phyloP scores from a whole-genome alignment of 1,139 yeast genomes.

The Blastobotrys elegans region DNA sequence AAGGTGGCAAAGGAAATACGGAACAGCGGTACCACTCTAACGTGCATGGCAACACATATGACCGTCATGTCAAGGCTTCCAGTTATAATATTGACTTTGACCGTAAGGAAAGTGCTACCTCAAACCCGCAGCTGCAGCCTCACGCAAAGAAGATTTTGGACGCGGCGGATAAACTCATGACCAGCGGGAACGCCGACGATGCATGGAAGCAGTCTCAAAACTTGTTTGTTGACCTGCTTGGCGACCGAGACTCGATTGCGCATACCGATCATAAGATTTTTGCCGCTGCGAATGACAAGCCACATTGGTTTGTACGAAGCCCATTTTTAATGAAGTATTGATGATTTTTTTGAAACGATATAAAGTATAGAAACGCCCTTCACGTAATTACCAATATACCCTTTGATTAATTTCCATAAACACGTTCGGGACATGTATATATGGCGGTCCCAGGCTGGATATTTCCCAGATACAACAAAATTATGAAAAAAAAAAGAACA shows the following conservation, averaged over 20 bases:
- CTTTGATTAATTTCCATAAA: no score
- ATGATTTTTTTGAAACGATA: no score
- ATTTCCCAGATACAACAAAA: no score
- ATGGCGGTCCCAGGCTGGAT: background rate
- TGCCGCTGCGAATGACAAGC: background rate
- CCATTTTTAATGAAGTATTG: background rate
- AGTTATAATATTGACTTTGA: slow-evolving; percentile 16
- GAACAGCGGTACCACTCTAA: slow-evolving; percentile 11
- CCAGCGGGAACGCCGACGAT: background rate
- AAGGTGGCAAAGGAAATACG: slow-evolving; percentile 12
- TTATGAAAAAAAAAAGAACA: background rate
- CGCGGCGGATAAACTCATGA: background rate
- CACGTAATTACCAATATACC: no score
- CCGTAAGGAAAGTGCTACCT: background rate
- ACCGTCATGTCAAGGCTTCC: slow-evolving; percentile 18
- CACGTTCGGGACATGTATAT: background rate
- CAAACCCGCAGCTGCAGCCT: background rate
- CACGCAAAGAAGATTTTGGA: background rate
- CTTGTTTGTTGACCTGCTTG: slow-evolving; percentile 2
- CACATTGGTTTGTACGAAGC: background rate
- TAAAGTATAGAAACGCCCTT: no score
- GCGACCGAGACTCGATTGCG: slow-evolving; percentile 4
- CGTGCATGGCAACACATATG: slow-evolving; percentile 2
- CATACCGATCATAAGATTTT: slow-evolving; percentile 1
- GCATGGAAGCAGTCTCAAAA: background rate